Conservation (phyloP, 768 basidiomycete genomes). For the Lentinula sp. region DNA sequence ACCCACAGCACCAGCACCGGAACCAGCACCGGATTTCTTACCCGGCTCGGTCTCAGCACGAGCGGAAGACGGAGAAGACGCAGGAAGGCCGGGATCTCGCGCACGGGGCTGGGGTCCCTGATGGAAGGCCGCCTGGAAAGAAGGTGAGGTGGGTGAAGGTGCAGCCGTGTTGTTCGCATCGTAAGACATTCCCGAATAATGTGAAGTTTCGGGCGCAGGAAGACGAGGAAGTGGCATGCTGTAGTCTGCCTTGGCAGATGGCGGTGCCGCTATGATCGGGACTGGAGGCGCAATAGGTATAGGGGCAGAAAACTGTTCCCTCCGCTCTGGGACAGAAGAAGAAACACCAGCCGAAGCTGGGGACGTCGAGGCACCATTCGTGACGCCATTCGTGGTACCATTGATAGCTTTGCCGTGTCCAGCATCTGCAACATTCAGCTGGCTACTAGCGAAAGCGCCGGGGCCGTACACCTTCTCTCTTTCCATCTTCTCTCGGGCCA, state of each 20-base stretch:
- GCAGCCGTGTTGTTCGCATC: slow-evolving; percentile 41
- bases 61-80: slow-evolving; percentile 15
- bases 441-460: slow-evolving; percentile 90
- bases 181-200: slow-evolving; percentile 80
- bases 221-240: slow-evolving; percentile 78
- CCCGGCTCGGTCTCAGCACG: slow-evolving; percentile 8
- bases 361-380: neutral
- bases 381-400: neutral
- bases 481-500: slow-evolving; percentile 93
- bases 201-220: slow-evolving; percentile 75
- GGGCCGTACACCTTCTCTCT: slow-evolving; percentile 91
- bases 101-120: slow-evolving; percentile 56
- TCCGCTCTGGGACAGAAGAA: neutral
- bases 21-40: neutral
- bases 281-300: neutral
- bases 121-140: slow-evolving; percentile 31
- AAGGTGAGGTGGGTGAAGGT: slow-evolving; percentile 54
- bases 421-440: slow-evolving; percentile 51
- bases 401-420: neutral
- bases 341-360: neutral
- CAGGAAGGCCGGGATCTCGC: slow-evolving; percentile 51
- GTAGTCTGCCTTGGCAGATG: slow-evolving; percentile 52
- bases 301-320: neutral
- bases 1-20: slow-evolving; percentile 20
- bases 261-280: neutral